Conservation (phyloP, 176 grass and related monocot species). For the Oryza officinalis region DNA sequence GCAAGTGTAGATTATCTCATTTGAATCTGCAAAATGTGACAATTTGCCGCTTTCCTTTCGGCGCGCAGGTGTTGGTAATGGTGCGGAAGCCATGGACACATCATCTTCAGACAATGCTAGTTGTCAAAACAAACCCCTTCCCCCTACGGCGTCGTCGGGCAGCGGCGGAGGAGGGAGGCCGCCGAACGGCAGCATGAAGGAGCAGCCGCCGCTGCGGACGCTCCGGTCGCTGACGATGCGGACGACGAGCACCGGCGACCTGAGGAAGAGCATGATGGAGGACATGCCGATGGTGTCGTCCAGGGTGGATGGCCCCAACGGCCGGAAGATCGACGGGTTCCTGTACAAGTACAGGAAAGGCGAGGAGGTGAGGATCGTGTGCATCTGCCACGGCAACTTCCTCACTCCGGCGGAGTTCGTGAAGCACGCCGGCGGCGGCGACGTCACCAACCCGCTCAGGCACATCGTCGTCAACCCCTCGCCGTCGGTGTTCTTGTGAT, state of each 20-base stretch:
- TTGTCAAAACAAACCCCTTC: constrained; percentile 14
- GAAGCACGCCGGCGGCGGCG: constrained; percentile 78
- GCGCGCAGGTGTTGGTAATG: constrained; percentile 13
- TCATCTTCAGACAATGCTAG: constrained; percentile 19
- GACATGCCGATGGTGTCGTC: constrained; percentile 96
- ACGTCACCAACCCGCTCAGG: constrained; percentile 75
- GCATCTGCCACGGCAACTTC: constrained; percentile 94
- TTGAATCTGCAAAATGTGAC: constrained; percentile 23
- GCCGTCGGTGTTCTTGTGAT: constrained; percentile 54
- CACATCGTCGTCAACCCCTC: constrained; percentile 74
- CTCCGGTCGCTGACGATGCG: constrained; percentile 57
- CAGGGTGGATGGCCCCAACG: constrained; percentile 56
- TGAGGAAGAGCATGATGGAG: constrained; percentile 80
- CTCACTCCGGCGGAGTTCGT: constrained; percentile 90
- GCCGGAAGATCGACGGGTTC: constrained; percentile 75
- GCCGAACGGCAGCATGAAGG: background rate
- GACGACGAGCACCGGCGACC: constrained; percentile 53
- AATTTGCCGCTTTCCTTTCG: background rate
- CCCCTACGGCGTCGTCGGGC: background rate
- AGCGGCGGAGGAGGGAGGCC: background rate
- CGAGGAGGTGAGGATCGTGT: constrained; percentile 86
- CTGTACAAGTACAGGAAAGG: constrained; percentile 86
- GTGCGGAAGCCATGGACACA: constrained; percentile 7
- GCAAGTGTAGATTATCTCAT: background rate
- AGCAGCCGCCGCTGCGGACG: constrained; percentile 29